These are phyloP conservation scores for Stagonosporopsis tanaceti DNA, from an alignment of 2,329 filamentous ascomycete species.

Conservation along the genomic window DNA sequence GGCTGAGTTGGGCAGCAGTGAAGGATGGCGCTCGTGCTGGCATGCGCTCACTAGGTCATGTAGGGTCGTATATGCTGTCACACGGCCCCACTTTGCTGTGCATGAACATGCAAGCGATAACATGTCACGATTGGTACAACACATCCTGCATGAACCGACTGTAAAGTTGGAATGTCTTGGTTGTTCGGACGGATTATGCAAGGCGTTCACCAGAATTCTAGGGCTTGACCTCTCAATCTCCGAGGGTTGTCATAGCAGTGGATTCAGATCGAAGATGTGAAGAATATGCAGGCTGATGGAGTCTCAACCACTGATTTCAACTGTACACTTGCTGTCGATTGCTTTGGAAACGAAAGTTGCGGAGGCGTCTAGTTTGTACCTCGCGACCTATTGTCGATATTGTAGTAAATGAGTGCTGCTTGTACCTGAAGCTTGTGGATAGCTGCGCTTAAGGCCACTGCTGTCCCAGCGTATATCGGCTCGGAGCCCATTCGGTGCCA, in stretches of 20 bases:
- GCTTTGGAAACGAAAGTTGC: background rate
- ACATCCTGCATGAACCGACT: background rate
- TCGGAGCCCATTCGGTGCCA: background rate
- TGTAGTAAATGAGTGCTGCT: background rate
- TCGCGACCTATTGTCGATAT: background rate
- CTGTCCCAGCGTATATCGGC: background rate
- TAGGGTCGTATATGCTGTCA: constrained; percentile 1
- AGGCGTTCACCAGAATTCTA: background rate
- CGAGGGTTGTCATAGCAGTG: background rate
- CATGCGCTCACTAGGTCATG: background rate
- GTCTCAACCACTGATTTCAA: background rate
- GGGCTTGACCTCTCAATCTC: background rate
- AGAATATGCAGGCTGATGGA: background rate
- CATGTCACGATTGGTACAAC: constrained; percentile 1
- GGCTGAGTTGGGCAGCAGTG: background rate
- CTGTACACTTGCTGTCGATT: background rate
- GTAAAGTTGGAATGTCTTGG: background rate
- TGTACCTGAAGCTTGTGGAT: background rate
- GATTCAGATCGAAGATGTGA: background rate
- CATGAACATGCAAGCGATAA: constrained; percentile 5
- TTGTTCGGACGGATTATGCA: background rate
- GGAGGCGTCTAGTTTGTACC: background rate
- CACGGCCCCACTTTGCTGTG: constrained; percentile 3
- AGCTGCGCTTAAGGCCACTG: background rate
- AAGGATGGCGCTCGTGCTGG: background rate